These are phyloP conservation scores for Chimonanthus salicifolius DNA, from an alignment of 164 flowering plant species.

Conservation along the genomic window DNA sequence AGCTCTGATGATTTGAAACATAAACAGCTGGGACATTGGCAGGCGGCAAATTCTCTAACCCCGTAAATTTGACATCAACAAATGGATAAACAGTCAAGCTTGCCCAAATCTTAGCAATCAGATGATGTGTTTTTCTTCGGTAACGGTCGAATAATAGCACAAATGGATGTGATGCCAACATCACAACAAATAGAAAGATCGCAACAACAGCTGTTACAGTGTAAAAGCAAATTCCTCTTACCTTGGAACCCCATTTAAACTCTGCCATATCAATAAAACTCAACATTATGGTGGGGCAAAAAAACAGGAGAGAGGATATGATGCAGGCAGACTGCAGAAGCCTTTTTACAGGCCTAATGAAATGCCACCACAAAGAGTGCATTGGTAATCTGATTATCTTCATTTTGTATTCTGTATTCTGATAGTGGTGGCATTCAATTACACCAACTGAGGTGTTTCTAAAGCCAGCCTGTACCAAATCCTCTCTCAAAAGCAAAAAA, in stretches of 20 bases:
- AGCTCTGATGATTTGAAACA: constrained; percentile 95
- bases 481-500: too few species aligned
- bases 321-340: too few species aligned
- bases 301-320: not conserved
- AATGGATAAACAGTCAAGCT: constrained; percentile 52
- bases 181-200: constrained; percentile 52
- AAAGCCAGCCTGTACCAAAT: too few species aligned
- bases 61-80: constrained; percentile 57
- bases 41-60: constrained; percentile 80
- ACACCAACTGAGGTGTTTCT: too few species aligned
- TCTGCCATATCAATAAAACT: constrained; percentile 34
- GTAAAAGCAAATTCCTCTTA: constrained; percentile 73
- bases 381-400: too few species aligned
- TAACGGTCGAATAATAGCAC: constrained; percentile 72
- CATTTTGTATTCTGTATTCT: too few species aligned
- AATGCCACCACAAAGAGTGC: too few species aligned
- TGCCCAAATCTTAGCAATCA: constrained; percentile 86
- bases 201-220: constrained; percentile 54
- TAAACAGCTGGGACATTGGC: constrained; percentile 79
- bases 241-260: constrained; percentile 35
- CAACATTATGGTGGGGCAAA: not conserved
- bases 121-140: constrained; percentile 59
- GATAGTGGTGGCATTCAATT: too few species aligned
- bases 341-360: too few species aligned
- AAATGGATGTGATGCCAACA: constrained; percentile 80